Base-by-base conservation (phyloP, 1,284 basidiomycete genomes). In the Farysia itapuensis region DNA sequence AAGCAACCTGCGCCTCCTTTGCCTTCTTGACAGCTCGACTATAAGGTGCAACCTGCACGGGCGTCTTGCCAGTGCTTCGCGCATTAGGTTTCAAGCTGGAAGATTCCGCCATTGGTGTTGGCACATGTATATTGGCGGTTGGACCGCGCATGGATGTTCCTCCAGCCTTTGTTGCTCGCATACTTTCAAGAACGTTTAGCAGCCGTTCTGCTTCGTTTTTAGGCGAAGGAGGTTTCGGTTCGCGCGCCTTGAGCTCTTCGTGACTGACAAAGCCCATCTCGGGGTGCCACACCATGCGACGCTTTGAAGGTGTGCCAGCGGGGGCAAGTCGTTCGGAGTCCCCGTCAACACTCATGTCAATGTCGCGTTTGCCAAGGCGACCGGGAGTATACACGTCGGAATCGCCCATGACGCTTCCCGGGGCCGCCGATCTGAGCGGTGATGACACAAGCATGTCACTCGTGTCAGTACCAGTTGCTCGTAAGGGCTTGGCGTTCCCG, bases 181-280 rank as follows among this genome's bases (percentile, higher is more conserved):
- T 61, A 12, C 68, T 72, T 36, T 78, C 77, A 29, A 78, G 71
- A 1, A 77, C 75, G 35, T 76, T 70, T 25, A 78, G 54, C 12
- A 78, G 71, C n/a, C 77, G 64, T 44, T 78, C 77, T 2, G 77
- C 77, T 43, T 78, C 77, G 46, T 78, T 78, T 49, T 73, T 75
- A 11, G 77, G 77, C 12, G 69, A 45, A 2, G 77, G 70, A 14
- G 58, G 49, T 24, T 43, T 59, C 1, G 66, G 66, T 24, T 66
- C 59, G 13, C 63, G 53, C 1, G 68, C 63, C 24, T 59, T 60
- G 37, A 69, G 60, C 43, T 71, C 68, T 28, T 73, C 64, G 22
- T 56, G 54, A 25, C 67, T 67, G 31, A 74, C 50, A 43, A 74
- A 74, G 16, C 72, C 72, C 29, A 67, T 44, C 28, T 64, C 60